Conservation (phyloP, 257 asterid genomes). For the Nyctanthes arbortristis region DNA sequence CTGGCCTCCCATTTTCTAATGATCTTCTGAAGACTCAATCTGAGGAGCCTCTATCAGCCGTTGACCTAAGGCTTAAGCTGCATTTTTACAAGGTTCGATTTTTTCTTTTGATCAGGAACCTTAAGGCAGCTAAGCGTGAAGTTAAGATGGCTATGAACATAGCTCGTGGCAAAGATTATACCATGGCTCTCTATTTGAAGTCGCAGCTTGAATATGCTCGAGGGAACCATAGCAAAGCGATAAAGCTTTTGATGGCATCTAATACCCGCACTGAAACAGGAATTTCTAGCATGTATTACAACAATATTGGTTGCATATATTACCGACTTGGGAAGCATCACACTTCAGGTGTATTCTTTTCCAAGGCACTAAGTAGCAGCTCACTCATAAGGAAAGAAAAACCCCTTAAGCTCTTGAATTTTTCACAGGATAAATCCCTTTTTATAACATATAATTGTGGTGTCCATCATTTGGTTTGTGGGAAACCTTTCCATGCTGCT, state of each 20-base stretch:
- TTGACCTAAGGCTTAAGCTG: slow-evolving; percentile 69
- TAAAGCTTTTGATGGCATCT: slow-evolving; percentile 81
- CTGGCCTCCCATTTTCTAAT: slow-evolving; percentile 53
- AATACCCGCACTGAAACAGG: slow-evolving; percentile 55
- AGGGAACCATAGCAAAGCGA: slow-evolving; percentile 72
- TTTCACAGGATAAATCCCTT: slow-evolving; percentile 69
- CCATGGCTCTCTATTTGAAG: slow-evolving; percentile 78
- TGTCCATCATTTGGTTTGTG: slow-evolving; percentile 67
- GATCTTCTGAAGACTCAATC: slow-evolving; percentile 55
- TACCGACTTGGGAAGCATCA: slow-evolving; percentile 74
- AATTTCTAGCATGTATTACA: slow-evolving; percentile 70
- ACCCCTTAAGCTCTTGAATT: slow-evolving; percentile 54
- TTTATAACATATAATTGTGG: slow-evolving; percentile 76
- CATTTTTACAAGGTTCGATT: slow-evolving; percentile 80
- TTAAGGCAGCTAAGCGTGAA: slow-evolving; percentile 91
- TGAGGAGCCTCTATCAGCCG: slow-evolving; percentile 54
- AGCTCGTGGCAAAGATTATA: slow-evolving; percentile 74
- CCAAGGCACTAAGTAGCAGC: slow-evolving; percentile 65
- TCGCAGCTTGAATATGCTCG: slow-evolving; percentile 94
- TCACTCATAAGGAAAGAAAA: slow-evolving; percentile 54
- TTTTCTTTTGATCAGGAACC: slow-evolving; percentile 71
- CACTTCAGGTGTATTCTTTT: slow-evolving; percentile 62
- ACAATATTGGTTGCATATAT: slow-evolving; percentile 87
- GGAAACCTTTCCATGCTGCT: slow-evolving; percentile 74
- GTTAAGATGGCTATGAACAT: slow-evolving; percentile 89